Evolutionary conservation across 163 green algal genomes (phyloP).

Genomic region (Chlamydomonas reinhardtii): DNA sequence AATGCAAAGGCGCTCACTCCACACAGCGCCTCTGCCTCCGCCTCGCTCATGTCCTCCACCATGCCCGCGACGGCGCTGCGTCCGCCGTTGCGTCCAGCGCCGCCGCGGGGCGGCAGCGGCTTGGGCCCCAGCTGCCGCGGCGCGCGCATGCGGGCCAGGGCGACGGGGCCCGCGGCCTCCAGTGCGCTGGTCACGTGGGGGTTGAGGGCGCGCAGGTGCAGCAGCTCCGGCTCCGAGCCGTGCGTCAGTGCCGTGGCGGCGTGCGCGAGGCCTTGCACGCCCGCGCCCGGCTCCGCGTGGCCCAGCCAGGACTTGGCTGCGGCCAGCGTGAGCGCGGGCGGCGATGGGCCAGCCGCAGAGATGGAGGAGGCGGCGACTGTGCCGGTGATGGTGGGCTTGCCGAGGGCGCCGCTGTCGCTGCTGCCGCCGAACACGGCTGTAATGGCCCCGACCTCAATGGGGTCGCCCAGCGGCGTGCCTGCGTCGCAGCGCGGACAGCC

Average conservation of each 20-base stretch:
- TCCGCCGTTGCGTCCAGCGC: neutral
- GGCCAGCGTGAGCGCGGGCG: slow-evolving; percentile 64
- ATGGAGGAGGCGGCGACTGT: neutral
- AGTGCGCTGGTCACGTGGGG: slow-evolving; percentile 73
- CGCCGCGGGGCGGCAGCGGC: neutral
- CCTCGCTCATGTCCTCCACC: too few species aligned
- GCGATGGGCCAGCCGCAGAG: neutral
- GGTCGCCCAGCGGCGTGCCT: slow-evolving; percentile 84
- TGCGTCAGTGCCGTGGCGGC: slow-evolving; percentile 13
- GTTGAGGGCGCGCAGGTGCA: slow-evolving; percentile 79
- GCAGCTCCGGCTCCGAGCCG: slow-evolving; percentile 57
- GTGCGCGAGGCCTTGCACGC: slow-evolving; percentile 69
- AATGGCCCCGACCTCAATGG: slow-evolving; percentile 88
- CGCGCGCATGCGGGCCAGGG: neutral
- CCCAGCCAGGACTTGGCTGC: slow-evolving; percentile 82
- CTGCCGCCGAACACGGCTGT: slow-evolving; percentile 62
- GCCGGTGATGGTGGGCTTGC: too few species aligned
- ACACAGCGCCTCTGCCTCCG: neutral
- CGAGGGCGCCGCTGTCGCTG: too few species aligned
- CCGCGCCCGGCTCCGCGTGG: slow-evolving; percentile 80
- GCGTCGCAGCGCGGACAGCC: too few species aligned
- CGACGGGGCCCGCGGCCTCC: slow-evolving; percentile 6
- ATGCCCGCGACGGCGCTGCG: neutral
- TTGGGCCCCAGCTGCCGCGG: slow-evolving; percentile 57
- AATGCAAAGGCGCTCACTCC: slow-evolving; percentile 85